Evolutionary conservation across 1,139 yeast genomes (phyloP), one percentile per base, ranked within the genome.

Genomic region (Taphrina flavorubra): DNA sequence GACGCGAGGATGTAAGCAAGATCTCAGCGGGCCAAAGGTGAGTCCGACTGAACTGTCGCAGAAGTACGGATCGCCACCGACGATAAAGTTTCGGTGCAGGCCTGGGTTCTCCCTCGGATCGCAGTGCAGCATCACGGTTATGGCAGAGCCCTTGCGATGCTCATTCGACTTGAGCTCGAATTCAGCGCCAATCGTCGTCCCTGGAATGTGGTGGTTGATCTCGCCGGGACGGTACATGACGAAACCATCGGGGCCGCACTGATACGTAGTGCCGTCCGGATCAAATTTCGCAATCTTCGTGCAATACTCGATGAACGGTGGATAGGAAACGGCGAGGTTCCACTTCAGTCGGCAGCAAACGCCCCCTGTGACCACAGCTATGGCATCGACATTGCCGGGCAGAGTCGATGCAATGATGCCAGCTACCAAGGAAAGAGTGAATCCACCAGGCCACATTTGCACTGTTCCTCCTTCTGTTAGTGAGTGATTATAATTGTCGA

Each of bases 91-190:
- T 7, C 36, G 10, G 18, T 31, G 11, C 14, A 53, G 58, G 13
- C 44, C 42, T 6, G 58, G 58, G 16, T 53, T 53, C 42, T 53
- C 58, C 7, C 6, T 6, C 6, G 58, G 40, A 37, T 53, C 42
- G 58, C 58, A 53, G 20, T 36, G 58, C 25, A 53, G 58, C 40
- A 37, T 36, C 44, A 53, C 58, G 36, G 10, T 11, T 13, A 53
- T 20, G 40, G 40, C 42, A 25, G 36, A 7, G 36, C 55, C 16
- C 31, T 49, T 20, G 8, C 8, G 7, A 16, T n/a, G 16, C 36
- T 49, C 37, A 2, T 7, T n/a, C 31, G 55, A 10, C 58, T 53
- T 53, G 40, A 53, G 25, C 34, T 53, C 58, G 16, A 53, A 34
- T 16, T 36, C 20, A 6, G 58, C 58, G 13, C 20, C 42, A n/a